A percentile compares a stretch with the other conserved stretches of the same genome.
phyloP scores from a whole-genome alignment of 2,329 filamentous ascomycete genomes.

The Aspergillus fumigatus region DNA sequence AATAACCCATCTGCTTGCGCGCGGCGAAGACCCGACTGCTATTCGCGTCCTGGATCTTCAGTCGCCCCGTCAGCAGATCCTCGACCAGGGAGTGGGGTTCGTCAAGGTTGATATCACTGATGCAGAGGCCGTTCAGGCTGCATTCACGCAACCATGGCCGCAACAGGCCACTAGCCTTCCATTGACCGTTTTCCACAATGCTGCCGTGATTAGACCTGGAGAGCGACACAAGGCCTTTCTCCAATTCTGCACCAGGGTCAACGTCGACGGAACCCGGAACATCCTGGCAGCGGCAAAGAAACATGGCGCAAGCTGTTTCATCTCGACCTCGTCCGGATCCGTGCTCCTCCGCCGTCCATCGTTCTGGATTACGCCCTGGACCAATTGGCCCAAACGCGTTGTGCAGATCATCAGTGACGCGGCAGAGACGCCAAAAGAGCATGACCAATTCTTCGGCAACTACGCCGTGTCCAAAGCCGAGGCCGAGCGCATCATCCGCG shows the following conservation, averaged over 20 bases:
- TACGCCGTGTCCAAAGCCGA: constrained; percentile 51
- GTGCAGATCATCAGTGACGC: constrained; percentile 46
- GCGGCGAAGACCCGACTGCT: constrained; percentile 47
- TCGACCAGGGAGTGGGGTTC: constrained; percentile 43
- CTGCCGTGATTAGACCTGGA: constrained; percentile 50
- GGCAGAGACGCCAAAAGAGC: constrained; percentile 37
- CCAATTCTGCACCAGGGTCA: constrained; percentile 45
- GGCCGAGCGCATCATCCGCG: constrained; percentile 49
- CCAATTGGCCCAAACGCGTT: constrained; percentile 33
- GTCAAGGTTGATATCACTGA: constrained; percentile 50
- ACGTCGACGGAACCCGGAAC: constrained; percentile 49
- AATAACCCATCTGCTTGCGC: constrained; percentile 50
- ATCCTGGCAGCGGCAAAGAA: constrained; percentile 46
- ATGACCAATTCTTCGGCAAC: constrained; percentile 44
- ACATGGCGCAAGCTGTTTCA: constrained; percentile 48
- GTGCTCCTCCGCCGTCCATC: constrained; percentile 40
- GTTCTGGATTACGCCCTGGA: constrained; percentile 46
- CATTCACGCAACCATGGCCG: constrained; percentile 49
- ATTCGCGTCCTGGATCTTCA: constrained; percentile 54
- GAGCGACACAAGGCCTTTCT: constrained; percentile 48
- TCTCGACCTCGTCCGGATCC: constrained; percentile 52
- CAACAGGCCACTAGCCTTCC: constrained; percentile 39
- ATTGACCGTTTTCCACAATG: constrained; percentile 56
- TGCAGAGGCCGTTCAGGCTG: constrained; percentile 37
- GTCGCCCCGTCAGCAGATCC: constrained; percentile 40